Conservation (phyloP, 257 asterid species). For the Primulina eburnea region DNA sequence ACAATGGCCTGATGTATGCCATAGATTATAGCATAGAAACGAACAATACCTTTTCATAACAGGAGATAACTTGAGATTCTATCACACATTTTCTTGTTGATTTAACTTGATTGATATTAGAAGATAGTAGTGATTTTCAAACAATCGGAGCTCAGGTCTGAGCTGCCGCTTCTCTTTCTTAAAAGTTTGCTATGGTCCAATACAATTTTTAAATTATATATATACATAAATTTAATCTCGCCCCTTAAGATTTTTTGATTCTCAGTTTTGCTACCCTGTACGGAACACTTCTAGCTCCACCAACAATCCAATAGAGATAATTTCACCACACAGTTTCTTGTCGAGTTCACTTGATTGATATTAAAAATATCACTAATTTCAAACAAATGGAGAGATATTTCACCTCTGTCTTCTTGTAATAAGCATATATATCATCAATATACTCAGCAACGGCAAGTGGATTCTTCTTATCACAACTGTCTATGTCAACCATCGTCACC, state of each 20-base stretch:
- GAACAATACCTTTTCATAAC: too few species aligned
- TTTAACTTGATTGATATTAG: too few species aligned
- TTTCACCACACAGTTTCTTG: neutral
- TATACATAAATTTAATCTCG: too few species aligned
- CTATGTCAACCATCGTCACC: conserved; percentile 52
- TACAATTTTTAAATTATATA: too few species aligned
- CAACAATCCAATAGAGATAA: neutral
- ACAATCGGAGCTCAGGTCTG: neutral
- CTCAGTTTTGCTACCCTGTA: too few species aligned
- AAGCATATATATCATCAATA: conserved; percentile 52
- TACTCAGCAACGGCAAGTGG: conserved; percentile 68
- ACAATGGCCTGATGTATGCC: too few species aligned
- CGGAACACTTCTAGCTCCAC: neutral
- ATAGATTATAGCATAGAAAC: too few species aligned
- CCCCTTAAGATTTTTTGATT: too few species aligned
- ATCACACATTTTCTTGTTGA: too few species aligned
- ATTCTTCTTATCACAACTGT: conserved; percentile 47
- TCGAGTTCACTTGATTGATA: neutral
- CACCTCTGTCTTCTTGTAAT: conserved; percentile 68
- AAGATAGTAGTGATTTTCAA: too few species aligned
- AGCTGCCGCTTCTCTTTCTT: neutral
- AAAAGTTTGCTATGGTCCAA: neutral
- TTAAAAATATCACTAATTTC: neutral
- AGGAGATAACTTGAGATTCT: too few species aligned
- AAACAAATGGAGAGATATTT: neutral